Evolutionary conservation across 2,329 filamentous ascomycete genomes (phyloP).

Genomic region (Claviceps sorghi): DNA sequence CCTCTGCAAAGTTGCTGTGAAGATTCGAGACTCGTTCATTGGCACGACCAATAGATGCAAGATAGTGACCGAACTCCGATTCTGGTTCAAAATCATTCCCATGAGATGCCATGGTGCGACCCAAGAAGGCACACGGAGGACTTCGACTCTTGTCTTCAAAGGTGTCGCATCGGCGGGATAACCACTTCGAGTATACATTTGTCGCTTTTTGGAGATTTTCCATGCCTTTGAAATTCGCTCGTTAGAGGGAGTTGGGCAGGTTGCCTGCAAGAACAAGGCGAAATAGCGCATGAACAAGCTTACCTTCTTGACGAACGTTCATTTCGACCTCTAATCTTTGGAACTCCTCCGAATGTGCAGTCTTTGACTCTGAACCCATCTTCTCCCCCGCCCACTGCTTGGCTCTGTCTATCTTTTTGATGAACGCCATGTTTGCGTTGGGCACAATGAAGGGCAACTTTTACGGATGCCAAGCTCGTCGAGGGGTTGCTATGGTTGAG

Average conservation of each 20-base stretch:
- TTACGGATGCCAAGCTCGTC: neutral
- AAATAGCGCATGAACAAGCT: neutral
- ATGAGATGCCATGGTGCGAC: slow-evolving; percentile 72
- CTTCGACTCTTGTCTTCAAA: slow-evolving; percentile 76
- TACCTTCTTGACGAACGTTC: slow-evolving; percentile 77
- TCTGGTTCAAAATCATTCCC: slow-evolving; percentile 86
- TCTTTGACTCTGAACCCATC: slow-evolving; percentile 86
- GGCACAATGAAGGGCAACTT: neutral
- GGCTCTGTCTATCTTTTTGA: slow-evolving; percentile 85
- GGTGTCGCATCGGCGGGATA: slow-evolving; percentile 68
- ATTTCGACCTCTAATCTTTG: slow-evolving; percentile 82
- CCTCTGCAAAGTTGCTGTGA: slow-evolving; percentile 68
- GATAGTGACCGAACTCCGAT: slow-evolving; percentile 79
- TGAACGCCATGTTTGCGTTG: slow-evolving; percentile 33
- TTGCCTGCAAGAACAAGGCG: too few relatives aligned
- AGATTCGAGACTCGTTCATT: slow-evolving; percentile 77
- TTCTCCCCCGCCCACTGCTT: slow-evolving; percentile 97
- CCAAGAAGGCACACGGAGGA: slow-evolving; percentile 63
- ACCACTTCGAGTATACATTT: slow-evolving; percentile 73
- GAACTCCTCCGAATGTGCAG: slow-evolving; percentile 78
- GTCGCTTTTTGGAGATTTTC: slow-evolving; percentile 79
- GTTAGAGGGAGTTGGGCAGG: neutral
- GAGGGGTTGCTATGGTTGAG: too few relatives aligned
- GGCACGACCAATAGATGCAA: slow-evolving; percentile 64
- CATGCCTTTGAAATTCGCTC: slow-evolving; percentile 46